Conservation (phyloP, 768 basidiomycete genomes). For the Naganishia friedmannii region DNA sequence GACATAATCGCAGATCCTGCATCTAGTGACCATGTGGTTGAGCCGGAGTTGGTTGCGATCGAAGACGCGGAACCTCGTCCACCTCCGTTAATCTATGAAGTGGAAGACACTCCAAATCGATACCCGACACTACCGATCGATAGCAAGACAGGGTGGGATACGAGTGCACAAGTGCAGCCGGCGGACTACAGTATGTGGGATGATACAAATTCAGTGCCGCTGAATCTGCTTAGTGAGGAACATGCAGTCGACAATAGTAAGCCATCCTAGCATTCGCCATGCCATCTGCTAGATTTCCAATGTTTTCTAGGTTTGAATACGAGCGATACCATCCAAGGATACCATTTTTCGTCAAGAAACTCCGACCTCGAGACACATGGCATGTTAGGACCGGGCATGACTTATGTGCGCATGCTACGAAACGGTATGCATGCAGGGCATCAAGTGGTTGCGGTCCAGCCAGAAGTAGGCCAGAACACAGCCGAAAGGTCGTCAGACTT, state of each 20-base stretch:
- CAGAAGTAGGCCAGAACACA: neutral
- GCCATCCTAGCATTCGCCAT: neutral
- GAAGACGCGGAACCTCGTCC: conserved; percentile 17
- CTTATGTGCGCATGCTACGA: conserved; percentile 1
- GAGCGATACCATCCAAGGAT: conserved; percentile 3
- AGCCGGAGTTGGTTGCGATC: conserved; percentile 22
- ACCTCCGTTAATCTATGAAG: conserved; percentile 14
- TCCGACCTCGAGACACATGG: conserved; percentile 7
- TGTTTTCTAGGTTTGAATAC: neutral
- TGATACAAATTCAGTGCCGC: conserved; percentile 15
- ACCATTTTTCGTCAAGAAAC: neutral
- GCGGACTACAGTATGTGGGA: conserved; percentile 19
- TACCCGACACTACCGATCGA: neutral
- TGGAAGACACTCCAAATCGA: neutral
- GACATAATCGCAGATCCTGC: conserved; percentile 7
- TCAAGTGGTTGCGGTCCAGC: neutral
- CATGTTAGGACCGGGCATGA: conserved; percentile 5
- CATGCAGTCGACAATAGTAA: conserved; percentile 10
- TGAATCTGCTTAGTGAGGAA: conserved; percentile 10
- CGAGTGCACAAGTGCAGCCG: neutral
- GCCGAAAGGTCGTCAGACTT: neutral
- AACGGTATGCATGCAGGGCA: neutral
- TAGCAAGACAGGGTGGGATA: conserved; percentile 3
- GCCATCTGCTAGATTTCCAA: neutral
- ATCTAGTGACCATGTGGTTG: conserved; percentile 3